Percentiles rank a stretch among this genome's conserved stretches.
These are phyloP conservation scores for Leccinum rimulosum DNA, from an alignment of 768 basidiomycete species.

Conservation along the genomic window DNA sequence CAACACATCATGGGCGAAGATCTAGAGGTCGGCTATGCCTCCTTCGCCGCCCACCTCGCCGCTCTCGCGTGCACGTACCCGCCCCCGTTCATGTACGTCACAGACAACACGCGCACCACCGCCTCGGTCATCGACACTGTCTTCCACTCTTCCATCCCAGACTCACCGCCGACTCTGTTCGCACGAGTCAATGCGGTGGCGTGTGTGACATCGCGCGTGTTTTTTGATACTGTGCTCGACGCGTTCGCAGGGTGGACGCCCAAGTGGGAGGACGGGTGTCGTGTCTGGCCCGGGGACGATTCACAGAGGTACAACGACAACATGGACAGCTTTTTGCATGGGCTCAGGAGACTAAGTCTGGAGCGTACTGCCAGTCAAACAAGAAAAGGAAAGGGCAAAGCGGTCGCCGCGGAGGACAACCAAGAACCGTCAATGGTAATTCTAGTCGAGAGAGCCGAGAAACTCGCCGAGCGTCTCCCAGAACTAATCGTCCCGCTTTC, in stretches of 20 bases:
- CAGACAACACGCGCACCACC: slow-evolving; percentile 53
- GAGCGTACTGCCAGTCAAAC: slow-evolving; percentile 17
- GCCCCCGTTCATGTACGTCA: slow-evolving; percentile 67
- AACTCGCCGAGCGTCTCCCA: slow-evolving; percentile 57
- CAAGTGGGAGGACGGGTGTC: slow-evolving; percentile 59
- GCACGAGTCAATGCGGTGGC: slow-evolving; percentile 54
- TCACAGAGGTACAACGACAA: slow-evolving; percentile 57
- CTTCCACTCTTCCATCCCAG: slow-evolving; percentile 18
- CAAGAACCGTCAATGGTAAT: slow-evolving; percentile 47
- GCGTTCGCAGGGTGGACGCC: slow-evolving; percentile 53
- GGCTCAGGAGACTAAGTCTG: slow-evolving; percentile 43
- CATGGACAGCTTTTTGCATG: slow-evolving; percentile 69
- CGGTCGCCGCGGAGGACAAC: slow-evolving; percentile 10
- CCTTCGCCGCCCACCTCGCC: slow-evolving; percentile 24
- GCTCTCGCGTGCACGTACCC: slow-evolving; percentile 37
- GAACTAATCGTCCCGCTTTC: slow-evolving; percentile 70
- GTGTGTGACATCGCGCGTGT: slow-evolving; percentile 58
- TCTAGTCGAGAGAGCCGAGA: slow-evolving; percentile 65
- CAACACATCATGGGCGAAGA: slow-evolving; percentile 1
- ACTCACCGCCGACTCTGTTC: slow-evolving; percentile 32
- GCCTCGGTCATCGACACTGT: slow-evolving; percentile 32
- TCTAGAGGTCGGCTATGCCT: slow-evolving; percentile 20
- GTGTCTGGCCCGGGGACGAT: slow-evolving; percentile 49
- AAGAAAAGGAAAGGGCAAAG: slow-evolving; percentile 34
- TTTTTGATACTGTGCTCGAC: slow-evolving; percentile 69